Conservation (phyloP, 1,284 basidiomycete species). For the Puccinia coronata region DNA sequence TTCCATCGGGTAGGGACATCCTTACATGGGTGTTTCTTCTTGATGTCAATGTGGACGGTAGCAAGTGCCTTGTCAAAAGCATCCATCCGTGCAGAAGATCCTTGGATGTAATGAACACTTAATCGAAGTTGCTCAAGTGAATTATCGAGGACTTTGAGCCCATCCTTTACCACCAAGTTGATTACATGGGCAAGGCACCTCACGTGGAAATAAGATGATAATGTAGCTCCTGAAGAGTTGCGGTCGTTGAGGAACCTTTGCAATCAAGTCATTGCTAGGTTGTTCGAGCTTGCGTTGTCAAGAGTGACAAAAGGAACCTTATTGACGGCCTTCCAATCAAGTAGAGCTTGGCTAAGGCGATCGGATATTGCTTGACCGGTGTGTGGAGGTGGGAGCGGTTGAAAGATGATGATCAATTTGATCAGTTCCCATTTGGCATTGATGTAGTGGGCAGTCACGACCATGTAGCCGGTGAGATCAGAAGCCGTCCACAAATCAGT, state of each 20-base stretch:
- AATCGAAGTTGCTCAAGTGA: neutral
- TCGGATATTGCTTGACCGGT: neutral
- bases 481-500: too few relatives aligned
- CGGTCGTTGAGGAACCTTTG: neutral
- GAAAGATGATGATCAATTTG: too few relatives aligned
- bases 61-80: too few relatives aligned
- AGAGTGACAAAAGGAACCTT: neutral
- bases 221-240: neutral
- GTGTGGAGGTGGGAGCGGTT: too few relatives aligned
- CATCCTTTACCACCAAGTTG: too few relatives aligned
- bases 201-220: neutral
- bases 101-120: neutral
- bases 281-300: neutral
- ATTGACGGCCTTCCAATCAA: neutral
- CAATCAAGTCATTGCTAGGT: too few relatives aligned
- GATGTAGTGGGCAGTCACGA: too few relatives aligned
- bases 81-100: too few relatives aligned
- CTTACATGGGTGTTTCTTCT: too few relatives aligned
- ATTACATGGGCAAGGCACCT: neutral
- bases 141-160: neutral
- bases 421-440: too few relatives aligned
- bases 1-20: constrained; percentile 13
- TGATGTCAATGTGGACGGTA: too few relatives aligned
- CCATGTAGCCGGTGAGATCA: too few relatives aligned
- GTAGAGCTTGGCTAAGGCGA: neutral